Evolutionary conservation across 2,329 filamentous ascomycete species (phyloP).

Genomic region (Aspergillus sp.): DNA sequence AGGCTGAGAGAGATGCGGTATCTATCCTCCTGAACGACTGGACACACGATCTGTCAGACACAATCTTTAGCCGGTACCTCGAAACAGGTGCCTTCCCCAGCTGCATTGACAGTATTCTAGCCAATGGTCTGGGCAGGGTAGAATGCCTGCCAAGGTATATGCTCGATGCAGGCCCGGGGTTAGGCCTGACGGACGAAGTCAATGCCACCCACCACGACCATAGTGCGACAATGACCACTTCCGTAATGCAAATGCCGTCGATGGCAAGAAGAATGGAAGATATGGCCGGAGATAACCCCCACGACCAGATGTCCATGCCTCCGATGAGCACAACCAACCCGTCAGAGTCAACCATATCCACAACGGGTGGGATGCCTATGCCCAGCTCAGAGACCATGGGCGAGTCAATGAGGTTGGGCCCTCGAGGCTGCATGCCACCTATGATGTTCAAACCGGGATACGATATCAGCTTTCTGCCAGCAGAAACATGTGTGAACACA

Average conservation of each 20-base stretch:
- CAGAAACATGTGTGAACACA: not conserved
- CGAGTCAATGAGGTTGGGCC: too few relatives aligned
- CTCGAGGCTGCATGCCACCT: not conserved
- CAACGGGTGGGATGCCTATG: too few relatives aligned
- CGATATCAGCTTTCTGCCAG: not conserved
- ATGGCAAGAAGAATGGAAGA: too few relatives aligned
- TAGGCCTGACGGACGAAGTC: too few relatives aligned
- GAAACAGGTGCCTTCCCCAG: not conserved
- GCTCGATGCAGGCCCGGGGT: not conserved
- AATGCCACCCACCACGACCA: too few relatives aligned
- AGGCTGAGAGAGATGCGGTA: not conserved
- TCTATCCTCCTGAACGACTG: not conserved
- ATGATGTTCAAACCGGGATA: not conserved
- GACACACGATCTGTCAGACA: not conserved
- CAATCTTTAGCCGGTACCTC: not conserved
- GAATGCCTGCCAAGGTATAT: not conserved
- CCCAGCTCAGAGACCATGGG: too few relatives aligned
- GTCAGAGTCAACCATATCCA: too few relatives aligned
- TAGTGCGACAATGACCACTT: too few relatives aligned
- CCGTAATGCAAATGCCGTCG: too few relatives aligned
- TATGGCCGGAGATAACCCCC: too few relatives aligned
- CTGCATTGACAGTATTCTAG: not conserved
- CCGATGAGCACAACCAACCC: too few relatives aligned
- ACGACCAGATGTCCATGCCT: too few relatives aligned
- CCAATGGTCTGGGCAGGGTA: not conserved